Conservation (phyloP, 805 yeast genomes). For the Zygoascus biomembranicola region DNA sequence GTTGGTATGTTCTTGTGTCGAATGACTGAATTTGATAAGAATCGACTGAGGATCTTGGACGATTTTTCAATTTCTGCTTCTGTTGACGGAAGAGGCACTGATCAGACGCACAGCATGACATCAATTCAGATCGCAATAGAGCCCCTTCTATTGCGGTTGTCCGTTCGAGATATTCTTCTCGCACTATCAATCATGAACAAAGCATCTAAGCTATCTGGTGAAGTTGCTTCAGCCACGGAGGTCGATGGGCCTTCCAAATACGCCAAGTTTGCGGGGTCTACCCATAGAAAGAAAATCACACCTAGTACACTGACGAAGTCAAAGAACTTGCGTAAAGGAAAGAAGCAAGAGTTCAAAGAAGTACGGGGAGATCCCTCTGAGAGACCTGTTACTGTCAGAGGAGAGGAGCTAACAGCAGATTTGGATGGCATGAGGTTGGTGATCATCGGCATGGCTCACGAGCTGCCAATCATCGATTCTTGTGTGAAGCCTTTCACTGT, state of each 20-base stretch:
- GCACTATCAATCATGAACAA: slow-evolving; percentile 66
- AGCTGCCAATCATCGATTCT: slow-evolving; percentile 79
- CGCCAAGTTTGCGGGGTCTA: slow-evolving; percentile 3
- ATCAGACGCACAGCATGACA: slow-evolving; percentile 49
- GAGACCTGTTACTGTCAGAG: slow-evolving; percentile 39
- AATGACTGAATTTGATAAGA: slow-evolving; percentile 60
- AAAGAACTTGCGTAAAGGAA: background rate
- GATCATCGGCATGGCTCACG: slow-evolving; percentile 84
- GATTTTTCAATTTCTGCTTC: slow-evolving; percentile 78
- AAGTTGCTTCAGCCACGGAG: background rate
- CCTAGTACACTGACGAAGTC: slow-evolving; percentile 1
- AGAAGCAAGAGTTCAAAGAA: background rate
- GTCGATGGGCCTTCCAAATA: slow-evolving; percentile 9
- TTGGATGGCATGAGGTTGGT: slow-evolving; percentile 76
- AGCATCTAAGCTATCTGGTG: slow-evolving; percentile 45
- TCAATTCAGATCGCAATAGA: slow-evolving; percentile 65
- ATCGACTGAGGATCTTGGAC: slow-evolving; percentile 67
- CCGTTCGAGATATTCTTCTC: slow-evolving; percentile 76
- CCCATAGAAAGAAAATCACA: slow-evolving; percentile 3
- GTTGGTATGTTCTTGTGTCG: slow-evolving; percentile 79
- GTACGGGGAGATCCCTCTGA: background rate
- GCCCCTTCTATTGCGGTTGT: slow-evolving; percentile 70
- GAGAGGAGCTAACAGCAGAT: slow-evolving; percentile 59
- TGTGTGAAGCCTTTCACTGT: slow-evolving; percentile 61
- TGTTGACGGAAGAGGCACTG: slow-evolving; percentile 62